Base-by-base conservation (phyloP, 78 protist species). In the Salpingoeca rosetta region DNA sequence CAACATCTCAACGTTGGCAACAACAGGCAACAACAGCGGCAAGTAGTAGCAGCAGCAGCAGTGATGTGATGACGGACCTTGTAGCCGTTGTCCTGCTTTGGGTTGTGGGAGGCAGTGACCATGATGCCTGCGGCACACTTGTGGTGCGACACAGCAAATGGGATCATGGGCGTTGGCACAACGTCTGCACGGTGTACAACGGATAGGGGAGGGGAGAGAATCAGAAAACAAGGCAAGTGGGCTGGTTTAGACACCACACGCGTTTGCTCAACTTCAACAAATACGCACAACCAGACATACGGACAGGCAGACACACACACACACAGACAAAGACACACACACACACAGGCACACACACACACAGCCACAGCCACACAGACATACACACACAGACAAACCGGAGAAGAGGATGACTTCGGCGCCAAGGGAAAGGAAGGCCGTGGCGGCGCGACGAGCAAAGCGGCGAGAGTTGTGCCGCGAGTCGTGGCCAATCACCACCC, bases 51-150 rank as follows among this genome's bases (percentile, higher is more conserved):
- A n/a, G n/a, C n/a, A n/a, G n/a, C n/a, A n/a, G n/a, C n/a, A n/a
- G n/a, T n/a, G n/a, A n/a, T n/a, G n/a, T n/a, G n/a, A n/a, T n/a
- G n/a, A n/a, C n/a, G n/a, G n/a, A 98, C 94, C 83, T 98, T 98
- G 93, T 98, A 98, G 2, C 99, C 99, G 88, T 98, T 98, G 94
- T 97, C 98, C 44, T 92, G 82, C 88, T 95, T 95, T 42, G 98
- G 98, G 87, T 96, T 96, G 90, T 96, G 98, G 35, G 94, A 90
- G 27, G 98, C 98, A 11, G 98, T 96, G 56, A 96, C 92, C 96
- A 96, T 93, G 44, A 95, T 88, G 44, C 98, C 98, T 39, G 90
- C 92, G 26, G 88, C 79, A 7, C 89, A 76, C 2, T 77, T 38
- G 43, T 78, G 79, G 28, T 77, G 88, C 81, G 65, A 57, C 38